Percentiles rank a stretch among this genome's conserved stretches.
Conservation (phyloP, 2,329 filamentous ascomycete species). For the Fusarium albosuccineum region DNA sequence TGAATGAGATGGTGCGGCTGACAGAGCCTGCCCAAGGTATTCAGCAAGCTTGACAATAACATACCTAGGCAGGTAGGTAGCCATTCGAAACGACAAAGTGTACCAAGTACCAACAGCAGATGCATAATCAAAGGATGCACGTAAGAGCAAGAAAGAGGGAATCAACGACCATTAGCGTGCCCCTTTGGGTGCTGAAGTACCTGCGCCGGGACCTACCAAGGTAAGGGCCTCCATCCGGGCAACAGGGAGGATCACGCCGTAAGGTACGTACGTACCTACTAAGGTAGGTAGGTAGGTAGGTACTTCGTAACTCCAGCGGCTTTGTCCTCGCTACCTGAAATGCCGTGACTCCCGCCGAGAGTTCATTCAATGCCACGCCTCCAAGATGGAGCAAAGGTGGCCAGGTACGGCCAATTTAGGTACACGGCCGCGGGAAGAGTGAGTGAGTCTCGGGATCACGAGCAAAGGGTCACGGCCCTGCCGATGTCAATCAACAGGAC, state of each 20-base stretch:
- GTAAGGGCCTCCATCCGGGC: no score
- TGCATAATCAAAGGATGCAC: constrained; percentile 26
- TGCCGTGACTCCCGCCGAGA: constrained; percentile 27
- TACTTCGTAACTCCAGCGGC: not conserved
- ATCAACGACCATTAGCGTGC: constrained; percentile 44
- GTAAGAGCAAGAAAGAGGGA: constrained; percentile 26
- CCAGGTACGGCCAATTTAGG: constrained; percentile 5
- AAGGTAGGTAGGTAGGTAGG: not conserved
- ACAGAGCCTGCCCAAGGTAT: no score
- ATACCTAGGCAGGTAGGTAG: no score
- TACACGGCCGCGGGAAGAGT: not conserved
- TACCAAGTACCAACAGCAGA: constrained; percentile 4
- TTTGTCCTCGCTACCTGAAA: constrained; percentile 20
- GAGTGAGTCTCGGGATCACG: constrained; percentile 8
- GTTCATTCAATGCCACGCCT: constrained; percentile 5
- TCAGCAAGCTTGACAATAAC: no score
- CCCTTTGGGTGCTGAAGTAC: constrained; percentile 28
- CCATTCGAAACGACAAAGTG: not conserved
- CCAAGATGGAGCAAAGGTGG: constrained; percentile 3
- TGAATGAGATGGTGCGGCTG: not conserved
- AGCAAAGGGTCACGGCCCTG: constrained; percentile 2
- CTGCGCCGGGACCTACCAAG: not conserved
- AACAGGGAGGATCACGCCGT: not conserved
- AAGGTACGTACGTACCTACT: not conserved
- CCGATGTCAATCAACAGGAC: constrained; percentile 23